Conservation (phyloP, 768 basidiomycete genomes). For the Panaeolus papilionaceus region DNA sequence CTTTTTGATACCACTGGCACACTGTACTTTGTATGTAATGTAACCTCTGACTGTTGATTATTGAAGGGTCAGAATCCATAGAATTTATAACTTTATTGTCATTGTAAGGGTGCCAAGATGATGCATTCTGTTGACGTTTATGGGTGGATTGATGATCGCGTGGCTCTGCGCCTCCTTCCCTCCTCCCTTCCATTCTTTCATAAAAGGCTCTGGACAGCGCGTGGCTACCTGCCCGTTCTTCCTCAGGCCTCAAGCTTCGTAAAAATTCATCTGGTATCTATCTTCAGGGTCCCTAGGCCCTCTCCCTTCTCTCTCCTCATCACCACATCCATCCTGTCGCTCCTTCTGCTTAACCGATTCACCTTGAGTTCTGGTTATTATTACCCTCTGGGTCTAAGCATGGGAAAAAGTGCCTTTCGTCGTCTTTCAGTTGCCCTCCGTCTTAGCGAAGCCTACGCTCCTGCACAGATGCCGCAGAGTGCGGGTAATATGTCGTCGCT, state of each 20-base stretch:
- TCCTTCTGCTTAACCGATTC: background rate
- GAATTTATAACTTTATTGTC: background rate
- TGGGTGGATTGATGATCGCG: background rate
- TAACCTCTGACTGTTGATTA: no score
- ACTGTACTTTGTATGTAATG: no score
- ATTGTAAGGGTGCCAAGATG: conserved; percentile 2
- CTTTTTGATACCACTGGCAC: no score
- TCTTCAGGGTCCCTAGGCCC: conserved; percentile 23
- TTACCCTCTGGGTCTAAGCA: conserved; percentile 16
- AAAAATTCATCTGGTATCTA: conserved; percentile 22
- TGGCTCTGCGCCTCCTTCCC: background rate
- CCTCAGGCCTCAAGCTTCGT: background rate
- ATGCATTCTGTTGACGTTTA: background rate
- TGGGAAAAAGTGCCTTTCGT: conserved; percentile 38
- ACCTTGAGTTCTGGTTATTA: conserved; percentile 5
- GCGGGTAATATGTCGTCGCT: conserved; percentile 29
- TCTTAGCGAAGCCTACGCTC: conserved; percentile 35
- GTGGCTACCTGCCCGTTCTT: conserved; percentile 9
- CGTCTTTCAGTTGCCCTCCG: conserved; percentile 44
- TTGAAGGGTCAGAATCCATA: no score
- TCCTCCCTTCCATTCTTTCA: background rate
- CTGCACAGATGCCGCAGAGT: conserved; percentile 24
- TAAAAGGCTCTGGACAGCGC: background rate
- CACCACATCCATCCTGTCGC: conserved; percentile 18
- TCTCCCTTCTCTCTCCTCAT: conserved; percentile 15